Conservation (phyloP, 148 eudicot genomes). For the Rhododendron simsii region DNA sequence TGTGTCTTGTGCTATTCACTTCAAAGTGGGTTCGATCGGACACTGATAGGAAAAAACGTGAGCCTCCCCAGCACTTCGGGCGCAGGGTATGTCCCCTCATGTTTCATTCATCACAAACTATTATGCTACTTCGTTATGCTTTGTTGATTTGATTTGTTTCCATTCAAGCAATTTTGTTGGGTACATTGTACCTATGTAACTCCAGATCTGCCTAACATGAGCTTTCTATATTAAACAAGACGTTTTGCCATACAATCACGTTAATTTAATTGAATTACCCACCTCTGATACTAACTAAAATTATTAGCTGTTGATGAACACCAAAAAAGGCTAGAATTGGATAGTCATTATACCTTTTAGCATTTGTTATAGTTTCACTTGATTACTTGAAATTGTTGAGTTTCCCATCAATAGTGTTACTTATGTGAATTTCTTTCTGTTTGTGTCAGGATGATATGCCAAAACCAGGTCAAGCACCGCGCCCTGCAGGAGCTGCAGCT, state of each 20-base stretch:
- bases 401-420: background rate
- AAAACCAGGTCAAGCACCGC: slow-evolving; percentile 17
- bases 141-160: background rate
- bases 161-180: background rate
- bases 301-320: background rate
- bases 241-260: background rate
- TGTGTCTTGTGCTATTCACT: slow-evolving; percentile 83
- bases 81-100: slow-evolving; percentile 39
- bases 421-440: background rate
- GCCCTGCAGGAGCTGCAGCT: slow-evolving; percentile 16
- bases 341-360: background rate
- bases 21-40: slow-evolving; percentile 61
- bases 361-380: background rate
- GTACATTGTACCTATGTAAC: background rate
- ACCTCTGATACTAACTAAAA: background rate
- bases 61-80: slow-evolving; percentile 64
- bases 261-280: background rate
- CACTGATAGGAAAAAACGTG: slow-evolving; percentile 61
- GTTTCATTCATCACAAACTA: background rate
- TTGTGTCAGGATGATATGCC: slow-evolving; percentile 19
- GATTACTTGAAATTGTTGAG: background rate
- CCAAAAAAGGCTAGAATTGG: background rate
- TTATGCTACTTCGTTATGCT: background rate
- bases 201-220: background rate
- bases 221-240: background rate